Base-by-base conservation (phyloP, 352 stramenopile species). In the Globisporangium cystogenes region DNA sequence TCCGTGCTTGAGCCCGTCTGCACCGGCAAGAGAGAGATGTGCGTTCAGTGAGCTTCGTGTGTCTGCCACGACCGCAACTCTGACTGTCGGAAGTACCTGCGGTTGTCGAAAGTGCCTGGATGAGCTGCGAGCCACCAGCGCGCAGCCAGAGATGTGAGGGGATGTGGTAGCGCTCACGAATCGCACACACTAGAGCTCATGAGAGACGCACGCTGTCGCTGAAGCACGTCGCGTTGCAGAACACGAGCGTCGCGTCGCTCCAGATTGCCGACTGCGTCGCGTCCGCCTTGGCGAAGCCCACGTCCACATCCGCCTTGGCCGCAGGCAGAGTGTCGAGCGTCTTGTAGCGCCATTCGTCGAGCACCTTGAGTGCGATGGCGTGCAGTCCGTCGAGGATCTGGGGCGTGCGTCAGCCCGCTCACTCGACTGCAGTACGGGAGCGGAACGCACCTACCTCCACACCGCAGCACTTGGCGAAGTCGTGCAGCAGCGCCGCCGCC, bases 201-300 rank as follows among this genome's bases (percentile, higher is more conserved):
- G 37, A 42, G 3, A 23, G 35, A 62, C 70, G 40, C 54, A 83
- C 76, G 27, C 72, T 83, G 65, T 85, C 76, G 41, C 74, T 85
- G 45, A 87, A 87, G 55, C 76, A 87, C 41, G 76, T 87, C 50
- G 74, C 69, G 52, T 87, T 87, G 60, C 76, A 87, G 48, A 87
- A 76, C 26, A 87, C 65, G 27, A 87, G 55, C 29, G 76, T 80
- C 23, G 71, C 76, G 51, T 87, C 76, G 4, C 51, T 48, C 76
- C 76, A 87, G 43, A 82, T 51, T n/a, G 77, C 69, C 10, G 66
- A 57, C 16, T 82, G 71, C 23, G 67, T 60, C 6, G 65, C 73
- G 46, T 87, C 76, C 0, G 53, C 72, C 47, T 79, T 79, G 26
- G 54, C 65, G 33, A 83, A 87, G 7, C 71, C 73, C 16, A 87